These are phyloP conservation scores for Globisporangium nodosum DNA, from an alignment of 352 stramenopile genomes.

Conservation along the genomic window DNA sequence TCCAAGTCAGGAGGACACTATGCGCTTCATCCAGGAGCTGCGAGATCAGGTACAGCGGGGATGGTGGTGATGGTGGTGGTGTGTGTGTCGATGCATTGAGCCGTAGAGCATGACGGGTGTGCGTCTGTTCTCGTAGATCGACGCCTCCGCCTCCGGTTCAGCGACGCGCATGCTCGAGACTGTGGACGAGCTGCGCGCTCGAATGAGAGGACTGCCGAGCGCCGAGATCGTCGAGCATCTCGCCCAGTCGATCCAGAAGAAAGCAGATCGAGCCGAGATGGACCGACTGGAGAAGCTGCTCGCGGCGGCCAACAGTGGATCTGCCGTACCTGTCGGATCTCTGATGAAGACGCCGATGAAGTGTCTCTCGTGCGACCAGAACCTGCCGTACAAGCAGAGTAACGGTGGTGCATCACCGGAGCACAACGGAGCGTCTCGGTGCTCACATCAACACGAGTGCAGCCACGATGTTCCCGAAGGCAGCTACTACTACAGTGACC, in stretches of 20 bases:
- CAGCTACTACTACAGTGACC: conserved; percentile 1
- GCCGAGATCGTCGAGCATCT: conserved; percentile 43
- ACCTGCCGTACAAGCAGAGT: conserved; percentile 22
- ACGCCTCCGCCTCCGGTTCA: conserved; percentile 29
- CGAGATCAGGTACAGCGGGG: conserved; percentile 36
- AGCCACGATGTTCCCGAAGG: background rate
- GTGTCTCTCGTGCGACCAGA: conserved; percentile 60
- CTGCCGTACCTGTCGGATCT: conserved; percentile 15
- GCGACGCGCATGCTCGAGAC: conserved; percentile 38
- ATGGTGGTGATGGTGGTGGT: background rate
- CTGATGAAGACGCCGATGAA: conserved; percentile 50
- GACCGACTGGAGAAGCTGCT: conserved; percentile 33
- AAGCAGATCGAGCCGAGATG: conserved; percentile 56
- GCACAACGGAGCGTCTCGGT: background rate
- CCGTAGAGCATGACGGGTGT: background rate
- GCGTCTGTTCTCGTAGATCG: conserved; percentile 21
- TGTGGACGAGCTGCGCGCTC: conserved; percentile 39
- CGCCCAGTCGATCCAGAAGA: conserved; percentile 31
- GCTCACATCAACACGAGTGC: conserved; percentile 7
- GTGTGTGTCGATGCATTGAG: background rate
- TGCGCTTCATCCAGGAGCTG: conserved; percentile 44
- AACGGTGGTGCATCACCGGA: conserved; percentile 7
- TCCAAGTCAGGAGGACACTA: conserved; percentile 60
- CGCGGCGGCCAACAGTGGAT: conserved; percentile 16
- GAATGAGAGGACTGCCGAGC: conserved; percentile 41